Evolutionary conservation across 2,329 filamentous ascomycete genomes (phyloP), one percentile per base, ranked within the genome.

Genomic region (Fusarium udum): DNA sequence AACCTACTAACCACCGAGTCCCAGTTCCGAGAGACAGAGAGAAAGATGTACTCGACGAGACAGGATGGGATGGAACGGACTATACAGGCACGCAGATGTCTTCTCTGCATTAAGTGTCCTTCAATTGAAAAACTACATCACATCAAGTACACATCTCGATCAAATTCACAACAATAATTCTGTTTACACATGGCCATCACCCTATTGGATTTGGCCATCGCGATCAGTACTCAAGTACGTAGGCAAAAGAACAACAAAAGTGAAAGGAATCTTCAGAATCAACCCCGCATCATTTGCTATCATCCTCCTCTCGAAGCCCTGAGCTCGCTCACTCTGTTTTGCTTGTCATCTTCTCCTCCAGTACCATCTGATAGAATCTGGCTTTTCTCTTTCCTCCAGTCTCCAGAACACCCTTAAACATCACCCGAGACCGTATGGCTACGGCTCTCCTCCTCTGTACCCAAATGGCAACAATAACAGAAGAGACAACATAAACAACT

Each of bases 271-370:
- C 69, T 60, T 65, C 55, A 67, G 32, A 69, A 62, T 48, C 45
- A 48, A 59, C 59, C 46, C 46, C 66, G 45, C 67, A 73, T 62
- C 61, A 31, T 48, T 64, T 61, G 45, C 61, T 58, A 56, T 72
- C 62, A 61, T 72, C 48, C 37, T 57, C 60, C 56, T 15, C 43
- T n/a, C 49, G 22, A 31, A 52, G 42, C 67, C 67, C 37, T 56
- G 32, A n/a, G 40, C 58, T 67, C 37, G 45, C 64, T 43, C 42
- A 22, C 49, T 56, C 39, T 68, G 31, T 49, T 55, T 56, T 56
- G 37, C 24, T 46, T 43, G 32, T 31, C 40, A 45, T 37, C n/a
- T 18, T 26, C 37, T 56, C 31, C 37, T 39, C 56, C 34, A 43
- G 16, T 46, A n/a, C 42, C 55, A 18, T 55, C 24, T 52, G 43